A percentile compares a stretch with the other conserved stretches of the same genome.
Evolutionary conservation across 208 protist species (phyloP).

Genomic region (Crithidia expoeki): DNA sequence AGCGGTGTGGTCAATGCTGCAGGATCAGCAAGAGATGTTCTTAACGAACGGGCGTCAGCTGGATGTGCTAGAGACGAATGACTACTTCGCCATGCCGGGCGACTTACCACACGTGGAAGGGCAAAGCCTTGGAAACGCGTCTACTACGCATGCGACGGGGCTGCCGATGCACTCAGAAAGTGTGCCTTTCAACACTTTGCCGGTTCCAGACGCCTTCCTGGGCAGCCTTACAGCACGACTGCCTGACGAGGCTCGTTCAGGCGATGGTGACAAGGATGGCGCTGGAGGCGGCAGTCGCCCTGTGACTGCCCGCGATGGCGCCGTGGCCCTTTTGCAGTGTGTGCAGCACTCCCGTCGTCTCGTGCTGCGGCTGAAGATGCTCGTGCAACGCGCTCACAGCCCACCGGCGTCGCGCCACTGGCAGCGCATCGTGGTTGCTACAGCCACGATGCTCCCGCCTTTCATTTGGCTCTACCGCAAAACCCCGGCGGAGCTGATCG

Average conservation of each 20-base stretch:
- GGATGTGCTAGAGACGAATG: conserved; percentile 22
- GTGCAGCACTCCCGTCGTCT: conserved; percentile 31
- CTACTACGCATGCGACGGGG: neutral
- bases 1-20: conserved; percentile 37
- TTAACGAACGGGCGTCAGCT: conserved; percentile 17
- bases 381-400: conserved; percentile 38
- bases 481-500: conserved; percentile 39
- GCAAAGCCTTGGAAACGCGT: neutral
- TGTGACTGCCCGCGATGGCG: conserved; percentile 37
- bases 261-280: neutral
- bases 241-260: neutral
- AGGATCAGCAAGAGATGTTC: conserved; percentile 30
- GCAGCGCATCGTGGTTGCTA: conserved; percentile 42
- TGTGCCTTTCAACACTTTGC: conserved; percentile 1
- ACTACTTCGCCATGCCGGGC: conserved; percentile 12
- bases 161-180: neutral
- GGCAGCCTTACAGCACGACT: neutral
- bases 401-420: conserved; percentile 53
- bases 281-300: neutral
- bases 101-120: neutral
- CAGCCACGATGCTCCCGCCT: conserved; percentile 28
- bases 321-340: conserved; percentile 37
- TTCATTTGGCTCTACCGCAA: conserved; percentile 54
- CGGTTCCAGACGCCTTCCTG: neutral
- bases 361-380: conserved; percentile 27